A percentile compares a stretch with the other conserved stretches of the same genome.
Conservation (phyloP, 169 alveolate genomes). For the Haemoproteus tartakovskyi region DNA sequence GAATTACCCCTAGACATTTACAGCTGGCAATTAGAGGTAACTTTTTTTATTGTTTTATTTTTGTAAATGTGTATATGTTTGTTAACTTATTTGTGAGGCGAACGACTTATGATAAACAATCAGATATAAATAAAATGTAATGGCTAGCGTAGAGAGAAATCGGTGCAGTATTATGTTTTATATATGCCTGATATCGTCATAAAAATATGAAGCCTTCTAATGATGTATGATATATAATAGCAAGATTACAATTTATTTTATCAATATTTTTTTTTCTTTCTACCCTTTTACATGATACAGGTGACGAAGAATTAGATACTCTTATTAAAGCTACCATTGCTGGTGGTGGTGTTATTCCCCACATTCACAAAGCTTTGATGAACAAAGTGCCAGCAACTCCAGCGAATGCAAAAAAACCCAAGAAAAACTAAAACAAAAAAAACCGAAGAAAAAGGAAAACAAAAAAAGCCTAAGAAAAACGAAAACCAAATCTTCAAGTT, state of each 20-base stretch:
- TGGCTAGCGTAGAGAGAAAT: too few species aligned
- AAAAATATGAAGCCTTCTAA: too few species aligned
- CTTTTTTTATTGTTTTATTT: constrained; percentile 24
- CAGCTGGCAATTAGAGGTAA: constrained; percentile 89
- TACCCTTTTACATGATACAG: constrained; percentile 76
- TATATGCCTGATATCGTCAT: too few species aligned
- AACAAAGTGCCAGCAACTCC: constrained; percentile 82
- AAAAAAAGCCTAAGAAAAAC: too few species aligned
- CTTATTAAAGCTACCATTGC: constrained; percentile 98
- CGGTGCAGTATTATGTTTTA: too few species aligned
- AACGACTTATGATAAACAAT: too few species aligned
- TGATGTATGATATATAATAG: too few species aligned
- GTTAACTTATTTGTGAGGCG: too few species aligned
- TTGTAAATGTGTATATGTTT: too few species aligned
- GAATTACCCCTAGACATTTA: constrained; percentile 96
- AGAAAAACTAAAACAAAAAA: constrained; percentile 36
- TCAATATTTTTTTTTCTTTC: not conserved
- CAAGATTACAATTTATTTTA: too few species aligned
- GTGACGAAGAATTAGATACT: constrained; percentile 98
- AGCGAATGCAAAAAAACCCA: constrained; percentile 72
- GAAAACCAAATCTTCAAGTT: too few species aligned
- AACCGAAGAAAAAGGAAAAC: not conserved
- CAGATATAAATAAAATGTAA: too few species aligned
- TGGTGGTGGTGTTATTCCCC: constrained; percentile 99
- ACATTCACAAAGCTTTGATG: constrained; percentile 93